These are phyloP conservation scores for Kluyveromyces wickerhamii DNA, from an alignment of 805 yeast species.

Conservation along the genomic window DNA sequence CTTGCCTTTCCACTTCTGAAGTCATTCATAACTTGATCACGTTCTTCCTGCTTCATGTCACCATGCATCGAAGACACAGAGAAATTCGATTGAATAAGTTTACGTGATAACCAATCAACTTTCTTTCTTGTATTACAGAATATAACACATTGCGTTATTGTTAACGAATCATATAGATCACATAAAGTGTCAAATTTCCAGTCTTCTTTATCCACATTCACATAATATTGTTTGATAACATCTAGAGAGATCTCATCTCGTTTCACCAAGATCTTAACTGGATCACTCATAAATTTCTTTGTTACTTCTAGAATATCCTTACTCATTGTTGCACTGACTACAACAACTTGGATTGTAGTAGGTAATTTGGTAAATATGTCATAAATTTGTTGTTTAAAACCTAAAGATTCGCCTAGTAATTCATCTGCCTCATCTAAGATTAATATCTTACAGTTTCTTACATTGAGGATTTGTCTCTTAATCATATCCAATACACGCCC, in stretches of 20 bases:
- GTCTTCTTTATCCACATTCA: slow-evolving; percentile 86
- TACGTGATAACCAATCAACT: slow-evolving; percentile 81
- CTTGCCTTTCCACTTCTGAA: slow-evolving; percentile 92
- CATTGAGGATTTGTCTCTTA: slow-evolving; percentile 65
- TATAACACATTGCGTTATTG: slow-evolving; percentile 95
- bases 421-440: slow-evolving; percentile 97
- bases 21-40: slow-evolving; percentile 93
- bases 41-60: slow-evolving; percentile 88
- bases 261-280: slow-evolving; percentile 88
- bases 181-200: slow-evolving; percentile 93
- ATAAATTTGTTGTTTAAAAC: slow-evolving; percentile 93
- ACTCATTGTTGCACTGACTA: slow-evolving; percentile 92
- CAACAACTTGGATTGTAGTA: slow-evolving; percentile 84
- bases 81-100: slow-evolving; percentile 70
- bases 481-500: slow-evolving; percentile 92
- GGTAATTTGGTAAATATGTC: slow-evolving; percentile 88
- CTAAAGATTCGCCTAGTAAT: slow-evolving; percentile 72
- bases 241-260: slow-evolving; percentile 92
- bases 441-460: slow-evolving; percentile 77
- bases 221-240: slow-evolving; percentile 88
- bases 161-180: slow-evolving; percentile 89
- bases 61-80: slow-evolving; percentile 95
- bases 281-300: slow-evolving; percentile 88
- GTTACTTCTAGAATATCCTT: slow-evolving; percentile 88
- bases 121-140: slow-evolving; percentile 94